Base-by-base conservation (phyloP, 495 filamentous ascomycete species). In the Penicillium roqueforti region DNA sequence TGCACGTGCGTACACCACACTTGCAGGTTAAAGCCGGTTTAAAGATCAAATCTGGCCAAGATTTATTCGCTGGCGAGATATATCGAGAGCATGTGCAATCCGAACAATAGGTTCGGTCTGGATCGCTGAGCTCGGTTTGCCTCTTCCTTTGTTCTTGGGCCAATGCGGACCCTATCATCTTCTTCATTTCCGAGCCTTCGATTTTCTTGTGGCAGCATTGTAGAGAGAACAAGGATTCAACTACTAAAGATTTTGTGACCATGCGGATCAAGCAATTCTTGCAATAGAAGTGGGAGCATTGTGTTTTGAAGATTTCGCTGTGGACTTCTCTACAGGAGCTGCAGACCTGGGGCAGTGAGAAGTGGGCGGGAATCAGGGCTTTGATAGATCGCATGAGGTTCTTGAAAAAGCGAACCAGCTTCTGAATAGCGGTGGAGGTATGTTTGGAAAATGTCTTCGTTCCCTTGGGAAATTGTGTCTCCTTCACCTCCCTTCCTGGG, bases 201-300 rank as follows among this genome's bases (percentile, higher is more conserved):
- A 75, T 59, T 14, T 29, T n/a, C 13, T 63, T 16, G 0, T 54
- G 45, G 42, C 75, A 78, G 54, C 75, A 77, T 32, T 63, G 61
- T 14, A 71, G 70, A 1, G 75, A 73, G 32, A 68, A 75, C 3
- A 71, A 54, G 7, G 69, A 61, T 40, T 70, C 68, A 31, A 69
- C 68, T n/a, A 23, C 5, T 16, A 47, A 20, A 13, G 28, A 34
- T 1, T 14, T 47, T 9, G 22, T 43, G 10, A 34, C 25, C 18
- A 36, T 23, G 18, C 3, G 6, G 11, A 14, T 36, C 19, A 47
- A 8, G 11, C 45, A 36, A 1, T 7, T 3, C 11, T n/a, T 47
- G 18, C 45, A 47, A n/a, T 47, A 47, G 6, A 36, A 8, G 19
- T 47, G 45, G 18, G 29, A 36, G 29, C 45, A 47, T 18, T 32